Evolutionary conservation across 1,284 basidiomycete species (phyloP).

Genomic region (Tilletia indica): DNA sequence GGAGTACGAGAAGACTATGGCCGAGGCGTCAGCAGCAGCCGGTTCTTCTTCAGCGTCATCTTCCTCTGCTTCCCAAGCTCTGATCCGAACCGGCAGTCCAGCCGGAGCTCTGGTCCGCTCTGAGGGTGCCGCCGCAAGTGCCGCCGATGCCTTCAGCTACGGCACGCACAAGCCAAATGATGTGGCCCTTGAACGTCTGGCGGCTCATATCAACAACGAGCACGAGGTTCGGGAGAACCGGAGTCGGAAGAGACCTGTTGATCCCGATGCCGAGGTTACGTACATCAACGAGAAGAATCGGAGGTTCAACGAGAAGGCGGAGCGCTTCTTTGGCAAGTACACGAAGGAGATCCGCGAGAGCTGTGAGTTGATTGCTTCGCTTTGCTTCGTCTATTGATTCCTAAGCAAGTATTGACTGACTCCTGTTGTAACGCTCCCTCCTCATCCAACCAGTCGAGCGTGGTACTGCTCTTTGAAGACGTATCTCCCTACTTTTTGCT

Average conservation of each 20-base stretch:
- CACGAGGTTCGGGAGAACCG: conserved; percentile 67
- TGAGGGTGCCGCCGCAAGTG: conserved; percentile 45
- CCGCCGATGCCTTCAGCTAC: conserved; percentile 67
- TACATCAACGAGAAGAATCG: conserved; percentile 98
- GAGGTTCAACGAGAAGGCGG: conserved; percentile 98
- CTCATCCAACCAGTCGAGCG: conserved; percentile 7
- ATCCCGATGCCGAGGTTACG: conserved; percentile 89
- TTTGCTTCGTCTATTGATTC: neutral
- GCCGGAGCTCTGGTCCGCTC: neutral
- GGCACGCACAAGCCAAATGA: conserved; percentile 91
- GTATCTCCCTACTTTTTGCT: neutral
- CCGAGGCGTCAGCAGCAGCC: neutral
- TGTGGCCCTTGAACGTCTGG: conserved; percentile 88
- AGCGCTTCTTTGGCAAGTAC: conserved; percentile 95
- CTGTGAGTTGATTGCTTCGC: conserved; percentile 24
- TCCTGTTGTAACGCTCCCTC: neutral
- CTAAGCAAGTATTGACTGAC: neutral
- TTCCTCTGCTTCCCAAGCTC: neutral
- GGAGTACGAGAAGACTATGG: conserved; percentile 67
- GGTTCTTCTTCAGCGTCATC: neutral
- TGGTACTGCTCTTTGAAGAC: neutral
- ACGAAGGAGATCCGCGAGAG: conserved; percentile 68
- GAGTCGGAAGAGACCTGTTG: conserved; percentile 80
- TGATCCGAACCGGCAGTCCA: conserved; percentile 4
- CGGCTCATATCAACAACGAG: conserved; percentile 90